Percentiles rank a stretch among this genome's conserved stretches.
phyloP scores from a whole-genome alignment of 148 eudicot genomes.

The Salicornia ramosissima region DNA sequence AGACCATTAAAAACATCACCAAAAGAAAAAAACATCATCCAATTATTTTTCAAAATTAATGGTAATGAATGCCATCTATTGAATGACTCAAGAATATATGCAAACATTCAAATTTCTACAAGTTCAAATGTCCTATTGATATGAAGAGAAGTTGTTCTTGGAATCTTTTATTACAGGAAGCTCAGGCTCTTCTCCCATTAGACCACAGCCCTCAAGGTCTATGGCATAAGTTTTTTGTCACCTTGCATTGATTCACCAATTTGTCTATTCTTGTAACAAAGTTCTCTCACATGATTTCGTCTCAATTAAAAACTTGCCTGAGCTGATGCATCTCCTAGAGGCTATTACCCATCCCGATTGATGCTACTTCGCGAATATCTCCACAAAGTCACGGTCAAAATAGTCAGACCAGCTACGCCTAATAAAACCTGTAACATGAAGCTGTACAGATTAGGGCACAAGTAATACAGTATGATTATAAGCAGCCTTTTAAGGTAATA shows the following conservation, averaged over 20 bases:
- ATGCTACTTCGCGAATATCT: constrained; percentile 44
- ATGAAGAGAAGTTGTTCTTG: no score
- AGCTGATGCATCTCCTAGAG: background rate
- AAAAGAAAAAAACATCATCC: background rate
- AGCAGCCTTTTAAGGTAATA: background rate
- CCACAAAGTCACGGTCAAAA: constrained; percentile 59
- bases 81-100: background rate
- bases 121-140: background rate
- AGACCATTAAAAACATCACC: background rate
- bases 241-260: background rate
- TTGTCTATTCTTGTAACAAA: constrained; percentile 11
- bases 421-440: constrained; percentile 42
- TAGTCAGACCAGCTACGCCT: constrained; percentile 59
- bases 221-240: background rate
- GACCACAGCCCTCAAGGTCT: background rate
- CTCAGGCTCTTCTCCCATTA: background rate
- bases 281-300: background rate
- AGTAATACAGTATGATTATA: background rate
- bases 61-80: background rate
- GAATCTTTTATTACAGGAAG: no score
- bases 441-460: background rate
- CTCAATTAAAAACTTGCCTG: background rate
- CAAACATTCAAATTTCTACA: background rate
- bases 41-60: background rate
- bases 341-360: constrained; percentile 27